Conservation (phyloP, 345 rosid species). For the Heritiera fomes region DNA sequence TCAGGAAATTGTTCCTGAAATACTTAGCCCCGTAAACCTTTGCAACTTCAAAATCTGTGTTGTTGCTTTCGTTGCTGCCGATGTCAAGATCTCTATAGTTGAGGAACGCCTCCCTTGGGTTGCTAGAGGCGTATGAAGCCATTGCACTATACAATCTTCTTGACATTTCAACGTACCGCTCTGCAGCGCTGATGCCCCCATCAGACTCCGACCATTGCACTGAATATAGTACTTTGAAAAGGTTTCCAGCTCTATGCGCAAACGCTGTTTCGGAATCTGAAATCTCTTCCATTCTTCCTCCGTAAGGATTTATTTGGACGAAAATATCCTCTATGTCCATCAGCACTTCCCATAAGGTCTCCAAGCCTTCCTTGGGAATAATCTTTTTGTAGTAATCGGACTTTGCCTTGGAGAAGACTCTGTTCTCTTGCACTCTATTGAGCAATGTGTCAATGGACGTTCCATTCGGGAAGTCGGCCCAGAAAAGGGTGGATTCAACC, state of each 20-base stretch:
- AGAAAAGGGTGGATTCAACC: slow-evolving; percentile 29
- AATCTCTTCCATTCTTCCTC: slow-evolving; percentile 49
- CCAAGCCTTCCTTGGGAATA: slow-evolving; percentile 25
- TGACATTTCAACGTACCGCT: slow-evolving; percentile 27
- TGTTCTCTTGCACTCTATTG: neutral
- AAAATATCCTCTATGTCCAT: slow-evolving; percentile 2
- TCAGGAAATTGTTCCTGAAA: slow-evolving; percentile 38
- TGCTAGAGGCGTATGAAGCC: slow-evolving; percentile 47
- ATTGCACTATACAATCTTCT: slow-evolving; percentile 36
- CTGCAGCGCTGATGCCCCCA: slow-evolving; percentile 8
- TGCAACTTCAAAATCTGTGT: slow-evolving; percentile 28
- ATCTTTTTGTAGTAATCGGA: slow-evolving; percentile 26
- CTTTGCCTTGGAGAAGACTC: slow-evolving; percentile 17
- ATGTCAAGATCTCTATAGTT: slow-evolving; percentile 72
- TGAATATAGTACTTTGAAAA: slow-evolving; percentile 39
- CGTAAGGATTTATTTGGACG: slow-evolving; percentile 30
- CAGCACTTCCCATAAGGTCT: slow-evolving; percentile 25
- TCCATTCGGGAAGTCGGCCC: slow-evolving; percentile 22
- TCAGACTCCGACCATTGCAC: slow-evolving; percentile 32
- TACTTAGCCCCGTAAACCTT: slow-evolving; percentile 40
- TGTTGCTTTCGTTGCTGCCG: slow-evolving; percentile 35
- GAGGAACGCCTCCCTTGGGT: slow-evolving; percentile 57
- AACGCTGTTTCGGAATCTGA: slow-evolving; percentile 37
- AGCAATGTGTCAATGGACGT: neutral
- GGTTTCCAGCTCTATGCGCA: slow-evolving; percentile 49